phyloP scores from a whole-genome alignment of 129 eudicot genomes.

The Flaveria robusta region DNA sequence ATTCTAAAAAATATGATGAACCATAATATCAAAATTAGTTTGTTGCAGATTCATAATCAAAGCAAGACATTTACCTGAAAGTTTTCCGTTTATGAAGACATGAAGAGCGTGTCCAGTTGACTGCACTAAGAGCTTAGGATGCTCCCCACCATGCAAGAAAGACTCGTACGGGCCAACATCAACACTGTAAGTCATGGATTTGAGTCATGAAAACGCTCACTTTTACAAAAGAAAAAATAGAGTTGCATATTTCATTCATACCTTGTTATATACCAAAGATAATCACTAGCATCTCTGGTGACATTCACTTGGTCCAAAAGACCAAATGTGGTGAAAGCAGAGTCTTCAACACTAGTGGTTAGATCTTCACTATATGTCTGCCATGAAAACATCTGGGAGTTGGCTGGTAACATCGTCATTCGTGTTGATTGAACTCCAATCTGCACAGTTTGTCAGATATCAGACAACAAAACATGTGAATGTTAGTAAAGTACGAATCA shows the following conservation, averaged over 20 bases:
- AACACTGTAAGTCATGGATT: slow-evolving; percentile 48
- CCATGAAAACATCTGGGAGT: slow-evolving; percentile 63
- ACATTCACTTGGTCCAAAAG: slow-evolving; percentile 91
- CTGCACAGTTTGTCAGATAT: slow-evolving; percentile 36
- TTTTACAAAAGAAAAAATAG: not conserved
- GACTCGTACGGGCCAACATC: slow-evolving; percentile 74
- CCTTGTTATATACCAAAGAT: slow-evolving; percentile 92
- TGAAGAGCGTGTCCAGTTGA: slow-evolving; percentile 89
- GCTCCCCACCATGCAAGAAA: slow-evolving; percentile 64
- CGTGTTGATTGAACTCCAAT: slow-evolving; percentile 91
- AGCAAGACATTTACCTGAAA: slow-evolving; percentile 50
- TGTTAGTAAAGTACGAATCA: not conserved
- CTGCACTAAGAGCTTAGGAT: slow-evolving; percentile 71
- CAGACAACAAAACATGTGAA: not conserved
- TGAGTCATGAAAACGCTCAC: not conserved
- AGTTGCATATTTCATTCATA: slow-evolving; percentile 16
- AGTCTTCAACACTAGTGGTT: slow-evolving; percentile 55
- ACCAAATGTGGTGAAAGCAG: slow-evolving; percentile 57
- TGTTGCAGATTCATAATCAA: not conserved
- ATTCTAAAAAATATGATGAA: not conserved
- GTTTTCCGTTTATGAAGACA: slow-evolving; percentile 79
- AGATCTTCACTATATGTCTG: slow-evolving; percentile 80
- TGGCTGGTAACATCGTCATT: slow-evolving; percentile 68
- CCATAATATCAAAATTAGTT: not conserved
- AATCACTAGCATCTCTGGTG: slow-evolving; percentile 89